Base-by-base conservation (phyloP, 1,284 basidiomycete genomes). In the Ceratorhiza oryzae-sativae region DNA sequence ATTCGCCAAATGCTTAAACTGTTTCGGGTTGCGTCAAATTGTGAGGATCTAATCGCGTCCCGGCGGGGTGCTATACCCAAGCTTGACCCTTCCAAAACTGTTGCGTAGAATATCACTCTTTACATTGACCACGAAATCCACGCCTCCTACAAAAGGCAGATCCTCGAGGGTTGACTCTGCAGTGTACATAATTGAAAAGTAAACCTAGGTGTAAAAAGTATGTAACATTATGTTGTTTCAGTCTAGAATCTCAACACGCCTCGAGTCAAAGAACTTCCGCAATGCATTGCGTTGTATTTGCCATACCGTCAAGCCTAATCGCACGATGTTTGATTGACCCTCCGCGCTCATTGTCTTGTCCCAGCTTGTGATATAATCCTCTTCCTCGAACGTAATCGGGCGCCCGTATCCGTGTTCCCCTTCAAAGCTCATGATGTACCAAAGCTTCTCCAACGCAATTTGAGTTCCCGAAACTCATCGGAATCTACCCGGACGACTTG, bases 401-500 rank as follows among this genome's bases (percentile, higher is more conserved):
- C 63, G 63, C 20, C 63, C 63, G 18, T 67, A 56, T 8, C 65
- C 65, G 18, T 10, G 45, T 18, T 68, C 65, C 20, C 65, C 65
- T 23, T 68, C 65, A 34, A 58, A 68, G 25, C 51, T 58, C 53
- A 68, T 68, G 15, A 25, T 58, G 23, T 68, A 58, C 65, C 65
- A 68, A 4, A 68, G 65, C 18, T 36, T 56, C 39, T 58, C 65
- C 34, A 68, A 32, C 4, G 36, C 13, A 9, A 12, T 13, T 3
- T 42, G 12, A 68, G 30, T 8, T 9, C 25, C 8, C 39, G 49
- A 39, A 32, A 58, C 39, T 68, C 53, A 10, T 41, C n/a, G 3
- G 51, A 15, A 34, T 46, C 25, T 9, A 41, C 39, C 18, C 27
- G 59, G 5, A 72, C 34, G 2, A 74, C 76, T 25, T 75, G 76